A percentile compares a stretch with the other conserved stretches of the same genome.
phyloP scores from a whole-genome alignment of 345 rosid species.

The Cardamine occulta region DNA sequence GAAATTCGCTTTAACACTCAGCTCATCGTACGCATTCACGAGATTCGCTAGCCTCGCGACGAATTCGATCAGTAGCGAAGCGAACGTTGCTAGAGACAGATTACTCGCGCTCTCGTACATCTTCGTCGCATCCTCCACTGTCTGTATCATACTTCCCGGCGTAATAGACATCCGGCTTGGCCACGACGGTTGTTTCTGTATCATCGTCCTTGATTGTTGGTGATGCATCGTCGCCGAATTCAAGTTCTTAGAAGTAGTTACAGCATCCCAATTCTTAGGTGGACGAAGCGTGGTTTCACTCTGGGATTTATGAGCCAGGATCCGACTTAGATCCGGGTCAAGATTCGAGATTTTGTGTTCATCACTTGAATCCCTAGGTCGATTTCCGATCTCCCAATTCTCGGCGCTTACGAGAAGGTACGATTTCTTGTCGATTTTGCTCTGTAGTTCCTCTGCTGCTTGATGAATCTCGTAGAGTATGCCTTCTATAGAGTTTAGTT shows the following conservation, averaged over 20 bases:
- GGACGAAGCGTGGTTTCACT: slow-evolving; percentile 42
- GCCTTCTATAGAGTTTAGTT: slow-evolving; percentile 54
- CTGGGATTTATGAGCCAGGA: slow-evolving; percentile 58
- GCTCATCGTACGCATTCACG: slow-evolving; percentile 65
- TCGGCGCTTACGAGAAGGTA: slow-evolving; percentile 52
- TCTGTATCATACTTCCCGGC: slow-evolving; percentile 31
- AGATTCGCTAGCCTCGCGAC: slow-evolving; percentile 79
- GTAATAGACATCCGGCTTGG: slow-evolving; percentile 44
- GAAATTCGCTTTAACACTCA: slow-evolving; percentile 66
- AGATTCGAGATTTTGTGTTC: slow-evolving; percentile 51
- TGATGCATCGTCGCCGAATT: neutral
- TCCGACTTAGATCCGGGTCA: slow-evolving; percentile 44
- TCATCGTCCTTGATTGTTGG: slow-evolving; percentile 7
- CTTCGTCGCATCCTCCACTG: slow-evolving; percentile 47
- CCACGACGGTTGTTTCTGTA: slow-evolving; percentile 60
- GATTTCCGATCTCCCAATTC: slow-evolving; percentile 51
- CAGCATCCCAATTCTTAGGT: slow-evolving; percentile 36
- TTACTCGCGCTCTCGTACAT: slow-evolving; percentile 79
- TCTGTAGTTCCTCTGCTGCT: slow-evolving; percentile 78
- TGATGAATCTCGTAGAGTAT: slow-evolving; percentile 64
- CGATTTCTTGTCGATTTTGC: slow-evolving; percentile 65
- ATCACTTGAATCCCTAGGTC: slow-evolving; percentile 32
- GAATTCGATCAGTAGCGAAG: slow-evolving; percentile 77
- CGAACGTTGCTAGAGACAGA: slow-evolving; percentile 78
- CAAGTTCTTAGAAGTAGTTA: neutral